phyloP scores from a whole-genome alignment of 257 asterid genomes.

The Lycium ferocissimum region DNA sequence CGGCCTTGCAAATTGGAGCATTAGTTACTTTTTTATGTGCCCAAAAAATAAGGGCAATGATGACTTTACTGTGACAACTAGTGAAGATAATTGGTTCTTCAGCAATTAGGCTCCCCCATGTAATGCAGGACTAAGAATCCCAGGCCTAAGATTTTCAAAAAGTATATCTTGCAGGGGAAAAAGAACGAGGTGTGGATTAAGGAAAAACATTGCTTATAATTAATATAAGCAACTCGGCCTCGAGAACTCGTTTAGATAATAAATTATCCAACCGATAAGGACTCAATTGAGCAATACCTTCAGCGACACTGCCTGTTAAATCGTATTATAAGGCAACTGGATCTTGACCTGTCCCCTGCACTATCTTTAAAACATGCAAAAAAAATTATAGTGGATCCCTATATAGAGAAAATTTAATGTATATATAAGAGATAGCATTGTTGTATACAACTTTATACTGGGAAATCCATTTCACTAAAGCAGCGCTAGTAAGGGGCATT shows the following conservation, averaged over 20 bases:
- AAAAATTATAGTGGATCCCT: not conserved
- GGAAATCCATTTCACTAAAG: not conserved
- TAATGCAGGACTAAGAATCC: not conserved
- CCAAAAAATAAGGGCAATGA: not conserved
- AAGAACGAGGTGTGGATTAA: not conserved
- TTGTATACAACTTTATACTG: not conserved
- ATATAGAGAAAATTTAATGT: no score
- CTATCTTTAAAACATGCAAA: not conserved
- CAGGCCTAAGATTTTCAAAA: not conserved
- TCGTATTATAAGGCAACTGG: no score
- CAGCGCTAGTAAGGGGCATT: not conserved
- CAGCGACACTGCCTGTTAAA: no score
- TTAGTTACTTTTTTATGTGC: constrained; percentile 13
- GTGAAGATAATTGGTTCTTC: not conserved
- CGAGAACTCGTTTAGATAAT: not conserved
- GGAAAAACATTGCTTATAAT: not conserved
- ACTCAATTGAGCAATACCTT: not conserved
- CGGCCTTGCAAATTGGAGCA: constrained; percentile 5
- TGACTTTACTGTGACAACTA: not conserved
- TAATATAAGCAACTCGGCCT: not conserved
- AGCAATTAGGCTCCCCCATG: not conserved
- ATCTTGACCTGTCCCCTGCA: not conserved
- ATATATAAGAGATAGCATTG: not conserved
- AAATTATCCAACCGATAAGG: not conserved
- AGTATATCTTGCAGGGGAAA: not conserved